phyloP scores from a whole-genome alignment of 805 yeast genomes.

The Ogataea zsoltii region DNA sequence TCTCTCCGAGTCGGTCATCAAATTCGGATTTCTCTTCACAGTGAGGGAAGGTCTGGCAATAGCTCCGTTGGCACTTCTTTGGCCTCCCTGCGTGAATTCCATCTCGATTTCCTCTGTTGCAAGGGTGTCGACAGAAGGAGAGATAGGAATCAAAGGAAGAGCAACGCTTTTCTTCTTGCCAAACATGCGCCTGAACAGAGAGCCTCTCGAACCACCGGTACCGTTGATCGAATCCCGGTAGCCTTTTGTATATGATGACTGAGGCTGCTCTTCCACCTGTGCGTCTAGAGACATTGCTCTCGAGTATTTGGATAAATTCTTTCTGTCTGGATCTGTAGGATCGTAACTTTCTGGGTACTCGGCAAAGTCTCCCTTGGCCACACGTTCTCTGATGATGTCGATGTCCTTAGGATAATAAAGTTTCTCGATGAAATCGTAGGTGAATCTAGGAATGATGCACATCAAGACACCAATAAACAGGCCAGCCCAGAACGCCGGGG shows the following conservation, averaged over 20 bases:
- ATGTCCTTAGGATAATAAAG: conserved; percentile 62
- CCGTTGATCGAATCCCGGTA: conserved; percentile 38
- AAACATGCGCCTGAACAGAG: conserved; percentile 41
- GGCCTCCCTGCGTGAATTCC: conserved; percentile 36
- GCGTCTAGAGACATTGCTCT: conserved; percentile 34
- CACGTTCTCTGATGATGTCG: conserved; percentile 75
- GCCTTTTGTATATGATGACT: conserved; percentile 16
- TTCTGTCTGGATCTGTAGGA: conserved; percentile 76
- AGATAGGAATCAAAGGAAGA: conserved; percentile 34
- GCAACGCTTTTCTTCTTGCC: conserved; percentile 24
- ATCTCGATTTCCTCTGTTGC: conserved; percentile 54
- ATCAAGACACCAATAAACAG: conserved; percentile 59
- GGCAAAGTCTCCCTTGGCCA: conserved; percentile 62
- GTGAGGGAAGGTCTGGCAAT: conserved; percentile 34
- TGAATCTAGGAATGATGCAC: conserved; percentile 69
- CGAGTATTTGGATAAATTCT: conserved; percentile 49
- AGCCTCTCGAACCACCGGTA: conserved; percentile 38
- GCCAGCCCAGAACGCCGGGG: conserved; percentile 67
- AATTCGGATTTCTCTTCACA: conserved; percentile 24
- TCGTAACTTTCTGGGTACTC: conserved; percentile 69
- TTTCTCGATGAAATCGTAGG: conserved; percentile 55
- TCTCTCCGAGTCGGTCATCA: conserved; percentile 26
- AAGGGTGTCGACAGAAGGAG: conserved; percentile 37
- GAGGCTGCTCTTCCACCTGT: conserved; percentile 14
- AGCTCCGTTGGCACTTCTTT: conserved; percentile 28